Conservation (phyloP, 768 basidiomycete genomes). For the Coprinopsis marcescibilis region DNA sequence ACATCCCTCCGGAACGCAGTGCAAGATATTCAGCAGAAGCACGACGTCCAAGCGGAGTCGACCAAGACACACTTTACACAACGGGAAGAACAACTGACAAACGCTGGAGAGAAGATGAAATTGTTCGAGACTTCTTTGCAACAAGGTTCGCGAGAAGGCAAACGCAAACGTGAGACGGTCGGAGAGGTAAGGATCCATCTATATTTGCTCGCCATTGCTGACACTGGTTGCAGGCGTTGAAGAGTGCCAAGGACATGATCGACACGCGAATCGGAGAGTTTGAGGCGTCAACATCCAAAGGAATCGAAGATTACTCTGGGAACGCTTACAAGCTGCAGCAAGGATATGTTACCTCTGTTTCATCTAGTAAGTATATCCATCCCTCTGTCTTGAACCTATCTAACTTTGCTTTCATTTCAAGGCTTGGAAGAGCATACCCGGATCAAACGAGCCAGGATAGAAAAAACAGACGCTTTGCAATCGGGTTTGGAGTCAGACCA, state of each 20-base stretch:
- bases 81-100: constrained; percentile 40
- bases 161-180: constrained; percentile 12
- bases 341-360: neutral
- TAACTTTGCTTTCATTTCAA: constrained; percentile 17
- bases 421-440: constrained; percentile 58
- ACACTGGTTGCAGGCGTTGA: neutral
- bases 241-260: neutral
- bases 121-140: constrained; percentile 9
- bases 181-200: constrained; percentile 9
- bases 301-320: neutral
- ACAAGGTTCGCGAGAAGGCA: constrained; percentile 7
- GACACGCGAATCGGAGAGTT: neutral
- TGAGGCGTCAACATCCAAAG: neutral
- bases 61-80: constrained; percentile 38
- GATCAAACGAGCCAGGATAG: constrained; percentile 64
- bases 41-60: constrained; percentile 53
- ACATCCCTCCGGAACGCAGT: constrained; percentile 56
- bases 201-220: neutral
- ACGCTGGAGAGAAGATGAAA: constrained; percentile 31
- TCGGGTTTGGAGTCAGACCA: constrained; percentile 48
- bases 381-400: neutral
- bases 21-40: constrained; percentile 38
- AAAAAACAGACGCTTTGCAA: constrained; percentile 46
- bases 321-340: neutral
- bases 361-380: neutral